Conservation (phyloP, 169 alveolate genomes). For the Plasmodium cynomolgi region DNA sequence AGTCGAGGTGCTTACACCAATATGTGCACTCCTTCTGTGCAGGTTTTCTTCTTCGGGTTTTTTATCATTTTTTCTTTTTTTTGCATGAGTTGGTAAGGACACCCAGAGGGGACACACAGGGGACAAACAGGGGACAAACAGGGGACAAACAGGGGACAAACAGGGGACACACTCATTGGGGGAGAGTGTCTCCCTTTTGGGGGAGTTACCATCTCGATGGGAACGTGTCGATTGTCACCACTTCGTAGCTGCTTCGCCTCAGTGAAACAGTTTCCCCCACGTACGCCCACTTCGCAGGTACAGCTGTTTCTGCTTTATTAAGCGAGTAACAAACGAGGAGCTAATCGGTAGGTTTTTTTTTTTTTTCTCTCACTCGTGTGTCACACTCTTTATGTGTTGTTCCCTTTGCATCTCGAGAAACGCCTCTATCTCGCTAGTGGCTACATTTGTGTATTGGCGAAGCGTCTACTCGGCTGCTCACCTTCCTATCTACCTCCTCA, state of each 20-base stretch:
- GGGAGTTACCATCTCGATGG: not conserved
- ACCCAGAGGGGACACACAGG: too few species aligned
- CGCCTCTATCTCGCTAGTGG: not conserved
- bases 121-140: too few species aligned
- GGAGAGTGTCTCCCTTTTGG: not conserved
- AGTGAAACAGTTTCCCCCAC: not conserved
- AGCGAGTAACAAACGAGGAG: not conserved
- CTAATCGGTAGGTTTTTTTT: not conserved
- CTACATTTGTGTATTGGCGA: not conserved
- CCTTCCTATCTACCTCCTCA: not conserved
- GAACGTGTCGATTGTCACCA: not conserved
- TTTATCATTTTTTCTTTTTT: slow-evolving; percentile 16
- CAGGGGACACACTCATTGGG: too few species aligned
- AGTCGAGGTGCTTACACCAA: not conserved
- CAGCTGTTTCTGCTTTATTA: not conserved
- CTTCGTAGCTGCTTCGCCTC: not conserved
- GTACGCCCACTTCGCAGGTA: not conserved
- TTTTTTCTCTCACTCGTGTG: not conserved
- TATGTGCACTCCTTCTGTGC: not conserved
- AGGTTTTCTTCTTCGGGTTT: slow-evolving; percentile 26
- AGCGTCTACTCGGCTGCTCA: not conserved
- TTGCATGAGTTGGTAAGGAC: slow-evolving; percentile 51
- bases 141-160: too few species aligned
- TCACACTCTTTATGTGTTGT: not conserved
- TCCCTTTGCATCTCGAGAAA: not conserved